Conservation (phyloP, 352 stramenopile species). For the Elongisporangium senticosum region DNA sequence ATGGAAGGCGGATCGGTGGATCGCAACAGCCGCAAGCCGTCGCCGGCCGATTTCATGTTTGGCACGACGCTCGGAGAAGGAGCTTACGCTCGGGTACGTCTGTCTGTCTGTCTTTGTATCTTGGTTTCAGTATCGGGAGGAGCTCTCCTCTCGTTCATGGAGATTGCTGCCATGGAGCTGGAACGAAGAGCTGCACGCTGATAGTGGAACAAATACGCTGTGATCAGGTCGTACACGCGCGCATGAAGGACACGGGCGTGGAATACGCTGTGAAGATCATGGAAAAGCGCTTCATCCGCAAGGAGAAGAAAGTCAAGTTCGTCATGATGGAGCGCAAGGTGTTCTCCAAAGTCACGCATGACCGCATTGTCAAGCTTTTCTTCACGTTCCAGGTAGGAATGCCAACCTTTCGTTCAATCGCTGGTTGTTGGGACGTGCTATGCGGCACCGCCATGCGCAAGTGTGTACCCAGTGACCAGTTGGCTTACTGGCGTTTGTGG, state of each 20-base stretch:
- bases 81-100: slow-evolving; percentile 72
- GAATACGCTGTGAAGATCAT: slow-evolving; percentile 92
- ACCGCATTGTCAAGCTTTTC: slow-evolving; percentile 87
- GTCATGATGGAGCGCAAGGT: slow-evolving; percentile 91
- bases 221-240: slow-evolving; percentile 69
- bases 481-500: slow-evolving; percentile 2
- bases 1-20: slow-evolving; percentile 29
- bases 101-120: slow-evolving; percentile 2
- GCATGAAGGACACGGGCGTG: slow-evolving; percentile 82
- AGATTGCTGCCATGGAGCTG: too few species aligned
- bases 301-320: slow-evolving; percentile 90
- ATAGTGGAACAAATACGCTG: neutral
- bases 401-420: slow-evolving; percentile 1
- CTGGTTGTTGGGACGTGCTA: neutral
- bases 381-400: slow-evolving; percentile 84
- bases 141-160: neutral
- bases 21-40: slow-evolving; percentile 63
- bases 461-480: neutral
- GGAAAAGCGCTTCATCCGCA: slow-evolving; percentile 88
- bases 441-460: neutral
- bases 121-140: neutral
- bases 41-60: slow-evolving; percentile 87
- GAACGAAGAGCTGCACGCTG: neutral
- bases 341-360: slow-evolving; percentile 84
- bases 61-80: slow-evolving; percentile 83